Conservation (phyloP, 306 rosid species). For the Urtica urens region DNA sequence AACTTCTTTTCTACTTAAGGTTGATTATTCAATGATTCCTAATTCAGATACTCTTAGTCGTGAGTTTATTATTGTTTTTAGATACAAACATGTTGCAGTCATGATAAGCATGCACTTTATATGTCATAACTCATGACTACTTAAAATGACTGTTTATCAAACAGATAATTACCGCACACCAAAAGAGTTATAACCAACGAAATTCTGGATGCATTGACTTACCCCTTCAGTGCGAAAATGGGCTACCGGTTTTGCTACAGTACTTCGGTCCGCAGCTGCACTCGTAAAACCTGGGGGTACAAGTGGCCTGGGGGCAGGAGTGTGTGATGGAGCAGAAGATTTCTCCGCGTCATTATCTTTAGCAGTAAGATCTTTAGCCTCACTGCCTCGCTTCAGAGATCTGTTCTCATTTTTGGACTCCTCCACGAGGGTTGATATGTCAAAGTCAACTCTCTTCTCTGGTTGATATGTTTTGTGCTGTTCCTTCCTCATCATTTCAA, state of each 20-base stretch:
- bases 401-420: conserved; percentile 38
- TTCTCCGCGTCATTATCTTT: conserved; percentile 48
- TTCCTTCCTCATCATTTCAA: conserved; percentile 93
- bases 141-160: no score
- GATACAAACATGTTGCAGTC: no score
- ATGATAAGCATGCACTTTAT: no score
- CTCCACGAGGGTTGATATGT: conserved; percentile 37
- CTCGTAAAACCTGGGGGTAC: conserved; percentile 89
- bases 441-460: conserved; percentile 47
- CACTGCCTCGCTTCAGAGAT: conserved; percentile 30
- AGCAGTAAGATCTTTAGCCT: conserved; percentile 22
- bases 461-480: conserved; percentile 74
- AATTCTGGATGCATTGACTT: conserved; percentile 4
- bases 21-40: no score
- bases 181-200: neutral
- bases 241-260: conserved; percentile 33
- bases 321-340: conserved; percentile 34
- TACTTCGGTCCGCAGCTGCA: conserved; percentile 41
- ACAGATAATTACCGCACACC: no score
- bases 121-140: no score
- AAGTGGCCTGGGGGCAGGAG: conserved; percentile 70
- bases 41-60: no score
- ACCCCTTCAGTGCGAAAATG: conserved; percentile 47
- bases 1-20: no score
- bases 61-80: no score